Base-by-base conservation (phyloP, 2,329 filamentous ascomycete genomes). In the Fusarium temperatum region DNA sequence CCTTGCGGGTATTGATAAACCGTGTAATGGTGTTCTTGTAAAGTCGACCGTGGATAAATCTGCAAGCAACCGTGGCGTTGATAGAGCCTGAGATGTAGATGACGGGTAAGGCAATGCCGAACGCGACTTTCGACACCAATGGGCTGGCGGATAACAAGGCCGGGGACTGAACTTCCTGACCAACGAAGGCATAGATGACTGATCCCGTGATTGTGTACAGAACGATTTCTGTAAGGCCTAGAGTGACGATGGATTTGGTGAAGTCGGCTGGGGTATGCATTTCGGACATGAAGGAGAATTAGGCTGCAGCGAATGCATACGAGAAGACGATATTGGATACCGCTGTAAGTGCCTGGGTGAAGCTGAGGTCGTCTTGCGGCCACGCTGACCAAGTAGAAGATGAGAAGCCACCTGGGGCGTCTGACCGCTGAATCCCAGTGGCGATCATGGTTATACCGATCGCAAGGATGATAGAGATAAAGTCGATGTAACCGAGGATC, bases 31-130 rank as follows among this genome's bases (percentile, higher is more conserved):
- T 83, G 76, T 85, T 76, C 70, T 81, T 81, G 78, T 81, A 86
- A 15, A 83, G 70, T 36, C 85, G 82, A 9, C 81, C 83, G 75
- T 86, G 84, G 63, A 87, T 79, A 70, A 86, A 87, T n/a, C 85
- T 84, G 7, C 79, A 81, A 41, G 84, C 81, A 8, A 86, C 84
- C 4, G 83, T 85, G 20, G 84, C 85, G 81, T 93, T 91, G 80
- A 94, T 92, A 20, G 92, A 91, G 45, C 92, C 92, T 0, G 92
- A 91, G 72, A 94, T 90, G 75, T 94, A 87, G 78, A 94, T 94
- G 57, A 92, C 93, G 10, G 92, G 92, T 4, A 92, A 84, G 1
- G 91, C 92, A 70, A 94, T 82, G 26, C 91, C 91, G 76, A 92
- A 94, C 3, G 91, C 91, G 17, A 94, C 82, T 78, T 93, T 92